A percentile compares a stretch with the other conserved stretches of the same genome.
Evolutionary conservation across 1,139 yeast genomes (phyloP).

Genomic region (Candida pseudocylindracea): DNA sequence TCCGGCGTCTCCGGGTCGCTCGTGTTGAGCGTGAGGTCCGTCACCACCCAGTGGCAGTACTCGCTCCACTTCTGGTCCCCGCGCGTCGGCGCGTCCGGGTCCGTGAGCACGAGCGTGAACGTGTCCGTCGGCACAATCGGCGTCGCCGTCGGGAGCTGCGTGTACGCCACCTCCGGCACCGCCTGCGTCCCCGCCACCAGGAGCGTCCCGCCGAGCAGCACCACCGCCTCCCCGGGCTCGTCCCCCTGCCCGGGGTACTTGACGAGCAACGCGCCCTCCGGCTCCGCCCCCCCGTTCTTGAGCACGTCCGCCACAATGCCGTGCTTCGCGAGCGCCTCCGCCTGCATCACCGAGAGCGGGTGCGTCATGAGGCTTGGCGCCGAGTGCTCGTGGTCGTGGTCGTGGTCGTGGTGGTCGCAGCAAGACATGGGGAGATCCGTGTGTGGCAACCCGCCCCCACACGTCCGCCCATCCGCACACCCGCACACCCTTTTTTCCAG

Average conservation of each 20-base stretch:
- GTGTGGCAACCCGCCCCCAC: too few relatives aligned
- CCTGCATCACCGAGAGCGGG: too few relatives aligned
- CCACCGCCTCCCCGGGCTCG: slow-evolving; percentile 19
- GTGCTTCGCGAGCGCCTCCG: slow-evolving; percentile 33
- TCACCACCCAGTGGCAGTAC: slow-evolving; percentile 53
- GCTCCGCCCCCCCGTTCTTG: slow-evolving; percentile 7
- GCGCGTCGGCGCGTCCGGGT: slow-evolving; percentile 84
- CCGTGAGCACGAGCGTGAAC: slow-evolving; percentile 62
- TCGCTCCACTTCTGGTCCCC: slow-evolving; percentile 78
- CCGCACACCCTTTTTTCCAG: too few relatives aligned
- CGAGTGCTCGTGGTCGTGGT: too few relatives aligned
- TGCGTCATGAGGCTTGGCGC: too few relatives aligned
- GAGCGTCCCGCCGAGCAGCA: slow-evolving; percentile 44
- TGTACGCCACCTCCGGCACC: slow-evolving; percentile 42
- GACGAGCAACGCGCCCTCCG: slow-evolving; percentile 23
- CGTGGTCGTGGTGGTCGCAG: too few relatives aligned
- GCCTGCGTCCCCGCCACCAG: slow-evolving; percentile 41
- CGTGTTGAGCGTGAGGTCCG: slow-evolving; percentile 24
- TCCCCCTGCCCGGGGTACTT: slow-evolving; percentile 29
- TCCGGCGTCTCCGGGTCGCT: slow-evolving; percentile 6
- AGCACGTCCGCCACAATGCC: slow-evolving; percentile 39
- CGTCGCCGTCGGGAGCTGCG: slow-evolving; percentile 18
- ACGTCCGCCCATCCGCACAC: too few relatives aligned
- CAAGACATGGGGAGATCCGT: too few relatives aligned
- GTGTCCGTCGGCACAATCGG: slow-evolving; percentile 11